phyloP scores from a whole-genome alignment of 208 protist genomes.

The Leishmania braziliensis region DNA sequence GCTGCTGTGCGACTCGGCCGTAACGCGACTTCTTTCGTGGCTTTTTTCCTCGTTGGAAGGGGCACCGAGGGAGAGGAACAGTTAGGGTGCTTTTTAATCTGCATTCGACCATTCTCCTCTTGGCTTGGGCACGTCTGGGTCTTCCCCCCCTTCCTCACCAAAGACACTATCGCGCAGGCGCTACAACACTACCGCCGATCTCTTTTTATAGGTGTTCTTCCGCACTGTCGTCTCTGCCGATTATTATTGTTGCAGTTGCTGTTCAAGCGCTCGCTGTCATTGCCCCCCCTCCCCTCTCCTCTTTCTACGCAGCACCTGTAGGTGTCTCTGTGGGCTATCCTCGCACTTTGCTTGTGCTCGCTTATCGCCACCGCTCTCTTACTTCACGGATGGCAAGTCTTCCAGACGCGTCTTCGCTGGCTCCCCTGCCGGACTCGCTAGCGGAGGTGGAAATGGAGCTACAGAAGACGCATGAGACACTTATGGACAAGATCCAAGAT shows the following conservation, averaged over 20 bases:
- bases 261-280: neutral
- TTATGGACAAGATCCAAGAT: slow-evolving; percentile 31
- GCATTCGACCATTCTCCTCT: too few species aligned
- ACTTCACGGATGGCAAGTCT: neutral
- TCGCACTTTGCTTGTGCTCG: neutral
- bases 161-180: neutral
- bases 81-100: too few species aligned
- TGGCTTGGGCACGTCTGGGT: too few species aligned
- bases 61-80: too few species aligned
- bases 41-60: too few species aligned
- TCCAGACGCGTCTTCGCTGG: neutral
- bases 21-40: too few species aligned
- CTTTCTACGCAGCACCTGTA: neutral
- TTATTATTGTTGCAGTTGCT: neutral
- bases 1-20: too few species aligned
- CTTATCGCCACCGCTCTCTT: neutral
- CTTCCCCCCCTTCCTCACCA: too few species aligned
- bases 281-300: neutral
- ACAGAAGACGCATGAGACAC: slow-evolving; percentile 2
- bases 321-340: neutral
- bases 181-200: neutral
- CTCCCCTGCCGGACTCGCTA: slow-evolving; percentile 13
- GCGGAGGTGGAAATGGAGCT: slow-evolving; percentile 8
- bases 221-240: neutral
- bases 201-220: neutral